These are phyloP conservation scores for Xylaria sp. DNA, from an alignment of 2,329 filamentous ascomycete genomes.

Conservation along the genomic window DNA sequence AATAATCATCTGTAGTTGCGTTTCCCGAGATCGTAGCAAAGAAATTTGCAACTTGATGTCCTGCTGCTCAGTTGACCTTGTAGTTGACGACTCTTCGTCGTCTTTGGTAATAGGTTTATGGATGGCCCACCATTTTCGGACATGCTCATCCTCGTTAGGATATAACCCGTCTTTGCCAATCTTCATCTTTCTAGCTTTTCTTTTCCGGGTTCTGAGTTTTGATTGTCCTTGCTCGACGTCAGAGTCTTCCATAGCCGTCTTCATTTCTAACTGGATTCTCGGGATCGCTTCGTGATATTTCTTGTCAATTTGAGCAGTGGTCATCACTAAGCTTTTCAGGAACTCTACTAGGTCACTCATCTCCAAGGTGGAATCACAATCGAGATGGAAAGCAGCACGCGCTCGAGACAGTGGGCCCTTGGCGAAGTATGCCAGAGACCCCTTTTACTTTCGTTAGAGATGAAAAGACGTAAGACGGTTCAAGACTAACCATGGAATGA, in stretches of 20 bases:
- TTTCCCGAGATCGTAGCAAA: slow-evolving; percentile 77
- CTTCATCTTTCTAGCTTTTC: slow-evolving; percentile 72
- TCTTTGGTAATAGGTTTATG: slow-evolving; percentile 62
- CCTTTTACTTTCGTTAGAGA: slow-evolving; percentile 63
- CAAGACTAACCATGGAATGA: slow-evolving; percentile 67
- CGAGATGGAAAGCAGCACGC: slow-evolving; percentile 74
- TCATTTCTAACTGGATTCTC: slow-evolving; percentile 67
- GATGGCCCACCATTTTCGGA: slow-evolving; percentile 76
- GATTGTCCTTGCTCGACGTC: slow-evolving; percentile 59
- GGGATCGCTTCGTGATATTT: slow-evolving; percentile 81
- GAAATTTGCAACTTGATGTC: slow-evolving; percentile 72
- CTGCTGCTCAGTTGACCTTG: slow-evolving; percentile 53
- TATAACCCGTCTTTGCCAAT: slow-evolving; percentile 76
- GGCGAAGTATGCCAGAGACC: slow-evolving; percentile 83
- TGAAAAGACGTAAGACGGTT: neutral
- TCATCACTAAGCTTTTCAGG: slow-evolving; percentile 74
- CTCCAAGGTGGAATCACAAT: slow-evolving; percentile 68
- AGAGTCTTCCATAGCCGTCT: slow-evolving; percentile 66
- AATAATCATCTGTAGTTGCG: slow-evolving; percentile 82
- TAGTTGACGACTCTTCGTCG: slow-evolving; percentile 57
- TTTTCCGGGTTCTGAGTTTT: slow-evolving; percentile 59
- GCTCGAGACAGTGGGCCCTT: slow-evolving; percentile 83
- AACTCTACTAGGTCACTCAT: slow-evolving; percentile 74
- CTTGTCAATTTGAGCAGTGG: slow-evolving; percentile 76
- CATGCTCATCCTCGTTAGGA: slow-evolving; percentile 70